Evolutionary conservation across 768 basidiomycete species (phyloP), one percentile per base, ranked within the genome.

Genomic region (Flagelloscypha sp.): DNA sequence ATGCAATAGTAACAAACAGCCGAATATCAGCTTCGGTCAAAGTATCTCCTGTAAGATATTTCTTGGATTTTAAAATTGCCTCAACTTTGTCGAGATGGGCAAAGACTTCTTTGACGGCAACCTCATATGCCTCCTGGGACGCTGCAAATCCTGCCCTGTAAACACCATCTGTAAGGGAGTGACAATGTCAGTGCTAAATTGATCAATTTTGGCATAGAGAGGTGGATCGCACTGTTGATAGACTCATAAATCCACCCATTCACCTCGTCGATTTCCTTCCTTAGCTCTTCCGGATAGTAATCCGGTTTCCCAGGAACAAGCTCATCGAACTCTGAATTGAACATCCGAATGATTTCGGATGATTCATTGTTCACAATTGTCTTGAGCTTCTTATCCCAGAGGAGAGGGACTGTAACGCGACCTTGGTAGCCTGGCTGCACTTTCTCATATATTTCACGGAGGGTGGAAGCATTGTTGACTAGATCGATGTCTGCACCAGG

Each of bases 291-390:
- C 6, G 83, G 81, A 50, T 81, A 84, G 23, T 80, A 51, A 43
- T 80, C 75, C 31, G 69, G 60, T 3, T 70, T 66, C 3, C 56
- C 48, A 2, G 72, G 60, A 5, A 81, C 40, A 6, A 68, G 35
- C 13, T 65, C 53, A 54, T 83, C 68, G 55, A 80, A 79, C 2
- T 57, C 68, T 10, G 57, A 57, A 58, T 84, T 83, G 52, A 84
- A 61, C n/a, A 81, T 73, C 33, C 81, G 70, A 47, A 84, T 78
- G 52, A 84, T 78, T 55, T 84, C 82, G 2, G 71, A 63, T 35
- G 64, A 67, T 49, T 84, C 83, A 48, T 84, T 84, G 57, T 77
- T 83, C 43, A 84, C 70, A 47, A 84, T 73, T 33, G 72, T 71
- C 21, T 67, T 50, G 22, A 46, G 57, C 54, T 80, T 74, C 56